A percentile compares a stretch with the other conserved stretches of the same genome.
Conservation (phyloP, 176 grass and related monocot species). For the Chrysopogon serrulatus region DNA sequence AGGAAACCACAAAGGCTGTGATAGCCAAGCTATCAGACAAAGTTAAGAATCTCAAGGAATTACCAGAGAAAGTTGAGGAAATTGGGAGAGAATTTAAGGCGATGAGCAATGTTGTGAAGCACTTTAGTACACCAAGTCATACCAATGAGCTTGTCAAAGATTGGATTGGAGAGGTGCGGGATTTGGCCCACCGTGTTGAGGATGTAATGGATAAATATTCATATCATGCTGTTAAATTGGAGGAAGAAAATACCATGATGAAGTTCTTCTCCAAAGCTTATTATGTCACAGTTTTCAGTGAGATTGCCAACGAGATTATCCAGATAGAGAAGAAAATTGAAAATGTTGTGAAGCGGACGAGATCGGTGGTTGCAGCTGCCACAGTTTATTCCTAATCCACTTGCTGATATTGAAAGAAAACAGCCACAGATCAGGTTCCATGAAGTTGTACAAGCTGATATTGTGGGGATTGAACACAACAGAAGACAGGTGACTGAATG, state of each 20-base stretch:
- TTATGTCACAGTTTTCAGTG: background rate
- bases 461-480: background rate
- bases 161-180: slow-evolving; percentile 3
- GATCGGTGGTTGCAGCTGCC: background rate
- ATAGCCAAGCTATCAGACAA: slow-evolving; percentile 7
- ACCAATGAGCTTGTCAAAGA: background rate
- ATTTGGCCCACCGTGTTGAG: background rate
- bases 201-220: slow-evolving; percentile 20
- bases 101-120: background rate
- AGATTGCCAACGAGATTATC: background rate
- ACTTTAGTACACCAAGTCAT: background rate
- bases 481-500: background rate
- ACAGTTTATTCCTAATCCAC: background rate
- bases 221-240: background rate
- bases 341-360: background rate
- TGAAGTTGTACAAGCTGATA: background rate
- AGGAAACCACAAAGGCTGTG: background rate
- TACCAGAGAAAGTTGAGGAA: background rate
- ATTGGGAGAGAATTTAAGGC: background rate
- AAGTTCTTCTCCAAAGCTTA: background rate
- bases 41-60: background rate
- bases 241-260: background rate
- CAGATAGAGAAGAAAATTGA: background rate
- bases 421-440: background rate
- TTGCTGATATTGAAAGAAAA: background rate